Conservation (phyloP, 2,329 filamentous ascomycete genomes). For the Chaetothyriales sp. region DNA sequence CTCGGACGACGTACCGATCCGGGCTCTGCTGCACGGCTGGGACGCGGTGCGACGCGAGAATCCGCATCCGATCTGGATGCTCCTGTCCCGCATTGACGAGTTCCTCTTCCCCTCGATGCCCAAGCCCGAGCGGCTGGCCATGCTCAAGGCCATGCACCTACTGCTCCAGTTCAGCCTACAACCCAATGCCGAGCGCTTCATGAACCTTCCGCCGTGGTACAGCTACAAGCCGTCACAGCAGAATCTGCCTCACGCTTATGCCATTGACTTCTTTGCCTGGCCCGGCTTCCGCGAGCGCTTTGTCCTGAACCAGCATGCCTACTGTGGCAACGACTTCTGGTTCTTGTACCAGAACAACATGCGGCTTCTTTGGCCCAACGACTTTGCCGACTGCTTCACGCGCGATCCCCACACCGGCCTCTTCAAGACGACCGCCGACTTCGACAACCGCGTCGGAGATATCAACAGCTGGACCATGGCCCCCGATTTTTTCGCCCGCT, state of each 20-base stretch:
- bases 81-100: slow-evolving; percentile 14
- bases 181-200: slow-evolving; percentile 8
- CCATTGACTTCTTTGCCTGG: slow-evolving; percentile 16
- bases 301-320: slow-evolving; percentile 15
- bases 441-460: slow-evolving; percentile 12
- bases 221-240: slow-evolving; percentile 11
- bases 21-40: slow-evolving; percentile 14
- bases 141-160: slow-evolving; percentile 13
- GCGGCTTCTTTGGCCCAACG: slow-evolving; percentile 13
- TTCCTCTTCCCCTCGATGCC: slow-evolving; percentile 9
- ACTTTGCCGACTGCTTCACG: slow-evolving; percentile 16
- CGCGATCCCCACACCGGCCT: slow-evolving; percentile 12
- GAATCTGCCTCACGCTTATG: slow-evolving; percentile 14
- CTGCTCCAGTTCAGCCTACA: slow-evolving; percentile 14
- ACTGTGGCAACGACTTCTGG: slow-evolving; percentile 16
- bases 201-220: slow-evolving; percentile 14
- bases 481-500: slow-evolving; percentile 12
- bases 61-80: slow-evolving; percentile 13
- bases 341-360: slow-evolving; percentile 8
- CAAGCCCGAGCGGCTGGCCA: slow-evolving; percentile 12
- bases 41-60: slow-evolving; percentile 11
- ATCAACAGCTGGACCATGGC: slow-evolving; percentile 16
- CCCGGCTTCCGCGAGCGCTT: slow-evolving; percentile 16
- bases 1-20: slow-evolving; percentile 7
- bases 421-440: slow-evolving; percentile 14